Base-by-base conservation (phyloP, 2,329 filamentous ascomycete genomes). In the Coleophoma cylindrospora region DNA sequence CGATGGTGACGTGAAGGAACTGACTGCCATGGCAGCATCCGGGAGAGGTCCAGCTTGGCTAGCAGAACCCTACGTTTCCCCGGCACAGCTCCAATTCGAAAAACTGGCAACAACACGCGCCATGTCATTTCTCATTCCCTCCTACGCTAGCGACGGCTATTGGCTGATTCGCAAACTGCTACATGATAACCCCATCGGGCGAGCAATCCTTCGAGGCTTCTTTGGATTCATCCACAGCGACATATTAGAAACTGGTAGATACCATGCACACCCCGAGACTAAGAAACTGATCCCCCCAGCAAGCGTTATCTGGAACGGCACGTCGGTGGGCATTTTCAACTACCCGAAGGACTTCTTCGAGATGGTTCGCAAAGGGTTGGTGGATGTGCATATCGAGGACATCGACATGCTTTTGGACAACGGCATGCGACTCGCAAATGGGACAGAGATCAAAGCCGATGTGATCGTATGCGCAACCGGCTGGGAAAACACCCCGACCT, bases 61-160 rank as follows among this genome's bases (percentile, higher is more conserved):
- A 63, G 67, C 78, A 0, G 78, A 79, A 2, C 66, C 77, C 1
- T 80, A 79, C 48, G 82, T 88, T 15, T 86, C 84, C 1, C 83
- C 83, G 0, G 61, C 86, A n/a, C 82, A 83, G 63, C 76, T 75
- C 48, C 81, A 79, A 75, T 68, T 89, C 0, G 85, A 89, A 65
- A 80, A 84, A 57, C 74, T 89, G 4, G 75, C 84, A 4, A 77
- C 79, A 37, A 84, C 79, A 0, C 81, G 87, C 0, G 74, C 86
- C 54, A 68, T 90, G 48, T 85, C 81, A 2, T 89, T 84, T 80
- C 82, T 91, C 66, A 84, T 79, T 44, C 87, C 87, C 0, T 90
- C 84, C 83, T 83, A 81, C 4, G 71, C 74, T 1, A 77, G 74
- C 2, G 82, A 81, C 58, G 83, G 82, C 2, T 84, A 76, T 54